phyloP scores from a whole-genome alignment of 495 filamentous ascomycete genomes.

The Penicillium roqueforti region DNA sequence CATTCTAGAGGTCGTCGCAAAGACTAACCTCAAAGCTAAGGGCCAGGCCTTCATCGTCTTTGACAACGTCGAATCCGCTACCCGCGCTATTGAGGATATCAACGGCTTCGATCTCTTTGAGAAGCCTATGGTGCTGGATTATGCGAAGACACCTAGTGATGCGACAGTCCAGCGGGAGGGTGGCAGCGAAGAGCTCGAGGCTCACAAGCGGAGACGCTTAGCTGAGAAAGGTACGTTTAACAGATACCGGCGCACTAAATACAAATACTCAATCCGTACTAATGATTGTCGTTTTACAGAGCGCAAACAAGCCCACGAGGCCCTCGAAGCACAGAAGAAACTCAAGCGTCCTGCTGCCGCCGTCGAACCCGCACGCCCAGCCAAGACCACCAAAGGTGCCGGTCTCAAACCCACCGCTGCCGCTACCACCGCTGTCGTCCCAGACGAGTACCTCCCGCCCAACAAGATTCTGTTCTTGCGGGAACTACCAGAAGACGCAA shows the following conservation, averaged over 20 bases:
- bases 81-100: conserved; percentile 78
- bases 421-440: conserved; percentile 69
- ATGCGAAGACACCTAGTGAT: conserved; percentile 83
- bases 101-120: conserved; percentile 94
- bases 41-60: conserved; percentile 97
- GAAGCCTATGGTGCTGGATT: conserved; percentile 84
- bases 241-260: background rate
- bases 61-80: conserved; percentile 69
- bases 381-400: conserved; percentile 69
- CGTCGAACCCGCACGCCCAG: conserved; percentile 53
- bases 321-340: conserved; percentile 75
- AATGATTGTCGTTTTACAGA: conserved; percentile 48
- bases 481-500: conserved; percentile 83
- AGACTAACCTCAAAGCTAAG: conserved; percentile 86
- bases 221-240: conserved; percentile 78
- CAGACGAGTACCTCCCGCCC: conserved; percentile 94
- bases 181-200: conserved; percentile 78
- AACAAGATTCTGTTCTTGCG: conserved; percentile 98
- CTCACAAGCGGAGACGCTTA: conserved; percentile 76
- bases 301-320: conserved; percentile 83
- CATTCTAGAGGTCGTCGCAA: conserved; percentile 87
- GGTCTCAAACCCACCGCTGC: conserved; percentile 77
- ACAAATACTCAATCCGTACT: background rate
- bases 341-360: conserved; percentile 66
- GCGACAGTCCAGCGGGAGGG: conserved; percentile 71